Conservation (phyloP, 257 asterid species). For the Dorcoceras hygrometricum region DNA sequence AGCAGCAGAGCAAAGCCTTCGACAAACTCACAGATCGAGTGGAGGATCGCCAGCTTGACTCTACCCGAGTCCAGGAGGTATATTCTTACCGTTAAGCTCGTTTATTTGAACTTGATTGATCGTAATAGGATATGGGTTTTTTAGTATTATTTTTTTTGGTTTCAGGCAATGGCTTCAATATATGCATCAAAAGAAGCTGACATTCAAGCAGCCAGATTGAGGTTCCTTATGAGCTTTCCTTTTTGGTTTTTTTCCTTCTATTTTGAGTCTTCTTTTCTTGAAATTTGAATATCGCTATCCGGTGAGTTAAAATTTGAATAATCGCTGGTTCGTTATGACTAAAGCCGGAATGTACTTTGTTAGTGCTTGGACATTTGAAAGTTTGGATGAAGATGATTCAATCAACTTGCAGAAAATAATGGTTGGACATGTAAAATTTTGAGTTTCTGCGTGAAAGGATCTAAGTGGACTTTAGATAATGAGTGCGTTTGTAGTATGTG, state of each 20-base stretch:
- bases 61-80: conserved; percentile 92
- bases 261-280: not conserved
- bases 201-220: conserved; percentile 85
- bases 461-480: too few relatives aligned
- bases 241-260: not conserved
- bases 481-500: not conserved
- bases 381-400: not conserved
- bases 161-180: conserved; percentile 97
- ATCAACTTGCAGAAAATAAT: not conserved
- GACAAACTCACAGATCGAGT: conserved; percentile 97
- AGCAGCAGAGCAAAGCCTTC: conserved; percentile 94
- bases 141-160: not conserved
- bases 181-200: conserved; percentile 85
- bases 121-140: not conserved
- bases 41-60: conserved; percentile 98
- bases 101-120: not conserved
- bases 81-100: not conserved
- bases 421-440: not conserved
- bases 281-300: not conserved
- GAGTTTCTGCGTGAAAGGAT: not conserved
- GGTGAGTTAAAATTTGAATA: too few relatives aligned
- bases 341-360: not conserved
- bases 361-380: not conserved
- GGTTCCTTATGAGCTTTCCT: conserved; percentile 34
- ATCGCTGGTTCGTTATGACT: not conserved